These are phyloP conservation scores for Cornus florida DNA, from an alignment of 148 eudicot species.

Conservation along the genomic window DNA sequence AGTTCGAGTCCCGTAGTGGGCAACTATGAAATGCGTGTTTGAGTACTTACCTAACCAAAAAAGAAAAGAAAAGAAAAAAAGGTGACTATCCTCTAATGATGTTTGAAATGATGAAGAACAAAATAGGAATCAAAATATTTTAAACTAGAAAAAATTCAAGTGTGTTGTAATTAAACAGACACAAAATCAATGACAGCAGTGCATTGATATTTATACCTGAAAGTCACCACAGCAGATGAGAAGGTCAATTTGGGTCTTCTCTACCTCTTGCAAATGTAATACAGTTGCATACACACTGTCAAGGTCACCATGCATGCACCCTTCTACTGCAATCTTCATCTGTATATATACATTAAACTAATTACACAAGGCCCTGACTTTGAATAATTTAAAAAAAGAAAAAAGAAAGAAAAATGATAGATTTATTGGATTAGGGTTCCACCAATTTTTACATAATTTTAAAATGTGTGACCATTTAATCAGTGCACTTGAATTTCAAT, in stretches of 20 bases:
- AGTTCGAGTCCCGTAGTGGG: too few species aligned
- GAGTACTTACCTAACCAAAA: too few species aligned
- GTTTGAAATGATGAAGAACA: too few species aligned
- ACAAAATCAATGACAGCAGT: background rate
- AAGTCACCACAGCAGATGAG: constrained; percentile 97
- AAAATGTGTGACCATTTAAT: too few species aligned
- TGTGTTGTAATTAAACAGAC: background rate
- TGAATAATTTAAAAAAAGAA: background rate
- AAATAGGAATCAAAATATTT: too few species aligned
- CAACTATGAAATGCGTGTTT: too few species aligned
- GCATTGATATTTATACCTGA: constrained; percentile 46
- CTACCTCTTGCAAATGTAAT: constrained; percentile 64
- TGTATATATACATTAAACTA: background rate
- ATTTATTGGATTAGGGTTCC: too few species aligned
- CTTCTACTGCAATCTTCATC: constrained; percentile 97
- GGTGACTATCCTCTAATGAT: too few species aligned
- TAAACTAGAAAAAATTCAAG: background rate
- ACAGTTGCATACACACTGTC: constrained; percentile 87
- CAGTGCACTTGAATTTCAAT: too few species aligned
- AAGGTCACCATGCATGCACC: constrained; percentile 98
- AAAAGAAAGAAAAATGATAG: too few species aligned
- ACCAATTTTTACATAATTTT: too few species aligned
- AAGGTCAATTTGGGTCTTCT: constrained; percentile 82
- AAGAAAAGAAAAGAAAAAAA: too few species aligned
- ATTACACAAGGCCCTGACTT: background rate